These are phyloP conservation scores for Blastocystis sp. DNA, from an alignment of 352 stramenopile species.

Conservation along the genomic window DNA sequence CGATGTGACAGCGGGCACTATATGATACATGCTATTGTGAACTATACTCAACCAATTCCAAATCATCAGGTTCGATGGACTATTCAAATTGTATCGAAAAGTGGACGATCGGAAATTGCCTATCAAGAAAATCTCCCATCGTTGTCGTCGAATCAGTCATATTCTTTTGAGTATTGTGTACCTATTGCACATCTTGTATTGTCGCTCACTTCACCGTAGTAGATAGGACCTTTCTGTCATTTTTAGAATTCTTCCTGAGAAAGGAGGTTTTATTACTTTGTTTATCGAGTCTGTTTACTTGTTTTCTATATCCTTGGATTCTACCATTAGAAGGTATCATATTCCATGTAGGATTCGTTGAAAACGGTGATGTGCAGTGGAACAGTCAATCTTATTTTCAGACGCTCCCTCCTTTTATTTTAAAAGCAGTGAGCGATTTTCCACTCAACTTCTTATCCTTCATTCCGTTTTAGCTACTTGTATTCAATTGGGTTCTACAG, in stretches of 20 bases:
- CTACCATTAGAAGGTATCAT: not conserved
- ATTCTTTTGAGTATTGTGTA: conserved; percentile 3
- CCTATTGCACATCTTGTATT: not conserved
- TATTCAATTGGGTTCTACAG: not conserved
- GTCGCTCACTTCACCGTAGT: too few species aligned
- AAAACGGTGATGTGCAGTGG: not conserved
- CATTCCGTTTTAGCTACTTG: not conserved
- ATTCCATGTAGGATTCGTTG: not conserved
- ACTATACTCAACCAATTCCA: too few species aligned
- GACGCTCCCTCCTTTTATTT: not conserved
- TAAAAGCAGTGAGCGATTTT: not conserved
- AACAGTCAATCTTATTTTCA: not conserved
- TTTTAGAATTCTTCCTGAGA: too few species aligned
- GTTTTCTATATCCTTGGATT: not conserved
- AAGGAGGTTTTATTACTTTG: not conserved
- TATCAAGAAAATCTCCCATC: not conserved
- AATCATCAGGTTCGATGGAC: not conserved
- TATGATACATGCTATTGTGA: too few species aligned
- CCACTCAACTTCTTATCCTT: not conserved
- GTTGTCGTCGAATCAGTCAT: not conserved
- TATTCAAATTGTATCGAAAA: not conserved
- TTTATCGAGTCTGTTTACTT: not conserved
- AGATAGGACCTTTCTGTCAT: too few species aligned
- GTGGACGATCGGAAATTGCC: not conserved
- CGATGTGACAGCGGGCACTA: too few species aligned